Base-by-base conservation (phyloP, 495 filamentous ascomycete genomes). In the Schizothecium vesticola region DNA sequence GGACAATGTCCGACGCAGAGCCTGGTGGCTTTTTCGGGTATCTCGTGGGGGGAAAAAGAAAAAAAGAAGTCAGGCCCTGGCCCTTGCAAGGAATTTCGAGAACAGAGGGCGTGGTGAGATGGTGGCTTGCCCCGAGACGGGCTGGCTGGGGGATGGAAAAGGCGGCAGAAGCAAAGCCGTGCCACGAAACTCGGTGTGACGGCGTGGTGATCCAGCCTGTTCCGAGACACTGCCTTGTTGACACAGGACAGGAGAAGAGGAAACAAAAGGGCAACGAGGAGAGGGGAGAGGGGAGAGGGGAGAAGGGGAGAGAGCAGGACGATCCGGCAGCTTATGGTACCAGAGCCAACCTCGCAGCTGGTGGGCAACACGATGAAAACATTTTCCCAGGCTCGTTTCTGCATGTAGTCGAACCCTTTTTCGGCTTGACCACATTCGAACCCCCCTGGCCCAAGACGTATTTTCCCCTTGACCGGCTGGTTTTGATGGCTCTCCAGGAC, bases 41-140 rank as follows among this genome's bases (percentile, higher is more conserved):
- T 57, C 51, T 51, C 64, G 57, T 12, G 64, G 25, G 25, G 57
- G 24, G 36, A 58, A 65, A 23, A 65, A 65, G 57, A 58, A 25
- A 65, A 36, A 10, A 57, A 2, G 6, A 28, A 31, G 55, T n/a
- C 58, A 25, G 56, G 29, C 24, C 10, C 64, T 23, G 26, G 24
- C 56, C 64, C 24, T 21, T n/a, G 55, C 51, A 57, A 55, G 25
- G 51, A 65, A 36, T 33, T 58, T 58, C 64, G 56, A 58, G 51
- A 65, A 65, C 22, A 33, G 63, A 56, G 28, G 33, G 51, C 43
- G 55, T 63, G 61, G 22, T 51, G 61, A 43, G 25, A 9, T 13
- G 43, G 36, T 29, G 64, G 64, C 51, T 59, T 59, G 58, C 26
- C 58, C 7, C 23, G 25, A 56, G 55, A 29, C 26, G 22, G 26